A percentile compares a stretch with the other conserved stretches of the same genome.
phyloP scores from a whole-genome alignment of 169 alveolate genomes.

The Miamiensis avidus region DNA sequence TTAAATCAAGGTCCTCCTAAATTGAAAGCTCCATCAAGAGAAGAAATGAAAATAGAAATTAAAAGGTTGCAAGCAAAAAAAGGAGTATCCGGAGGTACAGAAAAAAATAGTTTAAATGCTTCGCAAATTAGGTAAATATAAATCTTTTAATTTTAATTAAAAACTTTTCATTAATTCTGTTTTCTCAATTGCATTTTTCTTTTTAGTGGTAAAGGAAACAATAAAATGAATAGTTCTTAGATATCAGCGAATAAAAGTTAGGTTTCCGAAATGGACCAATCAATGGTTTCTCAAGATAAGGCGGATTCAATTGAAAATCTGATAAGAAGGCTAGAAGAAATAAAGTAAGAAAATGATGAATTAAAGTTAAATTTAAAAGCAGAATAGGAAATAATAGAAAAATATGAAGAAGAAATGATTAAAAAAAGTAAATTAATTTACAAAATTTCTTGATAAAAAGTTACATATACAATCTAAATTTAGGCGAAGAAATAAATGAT shows the following conservation, averaged over 20 bases:
- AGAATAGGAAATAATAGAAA: not conserved
- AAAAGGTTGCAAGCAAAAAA: slow-evolving; percentile 35
- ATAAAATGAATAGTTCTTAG: not conserved
- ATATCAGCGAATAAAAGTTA: not conserved
- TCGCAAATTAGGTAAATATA: not conserved
- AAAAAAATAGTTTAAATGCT: slow-evolving; percentile 8
- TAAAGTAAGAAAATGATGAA: slow-evolving; percentile 19
- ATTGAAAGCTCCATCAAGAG: slow-evolving; percentile 58
- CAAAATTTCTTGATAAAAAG: too few relatives aligned
- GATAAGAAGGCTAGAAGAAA: not conserved
- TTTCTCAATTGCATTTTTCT: not conserved
- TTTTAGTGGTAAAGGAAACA: not conserved
- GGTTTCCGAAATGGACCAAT: slow-evolving; percentile 2
- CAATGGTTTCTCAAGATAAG: slow-evolving; percentile 1
- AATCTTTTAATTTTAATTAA: not conserved
- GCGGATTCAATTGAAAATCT: slow-evolving; percentile 15
- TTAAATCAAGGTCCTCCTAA: slow-evolving; percentile 56
- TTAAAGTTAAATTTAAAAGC: slow-evolving; percentile 25
- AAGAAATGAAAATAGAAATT: slow-evolving; percentile 66
- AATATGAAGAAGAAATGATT: slow-evolving; percentile 23
- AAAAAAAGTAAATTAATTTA: slow-evolving; percentile 15
- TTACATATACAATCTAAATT: not conserved
- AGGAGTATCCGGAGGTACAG: not conserved
- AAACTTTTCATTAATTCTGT: not conserved
- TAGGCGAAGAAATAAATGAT: slow-evolving; percentile 22